Percentiles rank a stretch among this genome's conserved stretches.
These are phyloP conservation scores for Xylaria intraflava DNA, from an alignment of 495 filamentous ascomycete genomes.

Conservation along the genomic window DNA sequence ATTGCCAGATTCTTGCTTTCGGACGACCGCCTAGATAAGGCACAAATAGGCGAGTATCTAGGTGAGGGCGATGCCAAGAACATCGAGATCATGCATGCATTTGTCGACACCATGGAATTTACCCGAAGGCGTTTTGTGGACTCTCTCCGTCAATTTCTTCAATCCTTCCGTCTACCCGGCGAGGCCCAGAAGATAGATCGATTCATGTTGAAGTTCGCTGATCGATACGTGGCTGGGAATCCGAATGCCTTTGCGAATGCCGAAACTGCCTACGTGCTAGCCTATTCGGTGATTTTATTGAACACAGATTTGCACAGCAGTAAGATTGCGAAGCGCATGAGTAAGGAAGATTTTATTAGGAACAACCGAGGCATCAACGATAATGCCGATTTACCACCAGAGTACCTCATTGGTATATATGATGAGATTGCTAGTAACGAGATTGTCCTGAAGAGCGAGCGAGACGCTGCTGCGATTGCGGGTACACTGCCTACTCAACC, in stretches of 20 bases:
- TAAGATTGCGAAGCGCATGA: conserved; percentile 86
- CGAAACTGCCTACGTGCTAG: conserved; percentile 91
- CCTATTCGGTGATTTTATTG: conserved; percentile 93
- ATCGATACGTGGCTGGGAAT: conserved; percentile 89
- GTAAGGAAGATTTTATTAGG: conserved; percentile 93
- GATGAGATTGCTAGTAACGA: conserved; percentile 88
- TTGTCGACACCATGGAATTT: conserved; percentile 94
- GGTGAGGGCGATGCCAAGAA: conserved; percentile 90
- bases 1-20: conserved; percentile 77
- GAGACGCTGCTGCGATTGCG: conserved; percentile 73
- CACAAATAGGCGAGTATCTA: conserved; percentile 87
- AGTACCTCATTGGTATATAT: conserved; percentile 83
- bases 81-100: conserved; percentile 96
- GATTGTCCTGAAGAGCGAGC: conserved; percentile 89
- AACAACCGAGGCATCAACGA: conserved; percentile 99
- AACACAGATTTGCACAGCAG: conserved; percentile 93
- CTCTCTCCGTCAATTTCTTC: conserved; percentile 81
- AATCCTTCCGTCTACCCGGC: conserved; percentile 90
- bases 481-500: conserved; percentile 53
- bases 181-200: conserved; percentile 99
- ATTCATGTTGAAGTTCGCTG: conserved; percentile 98
- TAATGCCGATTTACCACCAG: conserved; percentile 83
- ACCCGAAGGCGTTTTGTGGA: conserved; percentile 89
- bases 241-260: conserved; percentile 97
- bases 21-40: conserved; percentile 76